Base-by-base conservation (phyloP, 1,284 basidiomycete species). In the Apiotrichum laibachii region DNA sequence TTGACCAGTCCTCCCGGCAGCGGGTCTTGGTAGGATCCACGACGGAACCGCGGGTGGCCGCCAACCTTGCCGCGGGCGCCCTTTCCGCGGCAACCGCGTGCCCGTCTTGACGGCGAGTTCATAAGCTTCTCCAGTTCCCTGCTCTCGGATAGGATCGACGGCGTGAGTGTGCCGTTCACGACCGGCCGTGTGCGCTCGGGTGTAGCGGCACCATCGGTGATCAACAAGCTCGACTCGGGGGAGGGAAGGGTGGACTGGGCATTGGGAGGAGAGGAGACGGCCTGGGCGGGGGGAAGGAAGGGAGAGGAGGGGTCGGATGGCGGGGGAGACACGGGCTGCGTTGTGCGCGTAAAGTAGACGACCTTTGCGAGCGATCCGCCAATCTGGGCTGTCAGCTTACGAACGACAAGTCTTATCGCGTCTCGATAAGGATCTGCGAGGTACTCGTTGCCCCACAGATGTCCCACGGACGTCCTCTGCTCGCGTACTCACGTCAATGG, bases 301-400 rank as follows among this genome's bases (percentile, higher is more conserved):
- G 73, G 72, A 15, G 74, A 72, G 6, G 68, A 71, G 37, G 67
- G 68, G 68, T 66, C 49, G 62, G 75, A 63, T 56, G 66, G 53
- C 70, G 82, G 69, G 15, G 69, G 73, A 1, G 68, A 55, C 7
- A 72, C 61, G n/a, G 72, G 72, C 11, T 65, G 55, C 10, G 88
- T 85, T 18, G 91, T 92, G 45, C 93, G 88, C 55, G 92, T 96
- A 77, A 99, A 99, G 81, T 98, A 99, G 69, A 98, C 92, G 57
- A 99, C 91, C 79, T 99, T 99, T 62, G 95, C 95, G 15, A 99
- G 82, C 6, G 94, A 98, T 39, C 95, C 95, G 42, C 96, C 95
- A 71, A 99, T 88, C 92, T 96, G 72, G 16, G 34, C 5, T 31
- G 19, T 57, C 31, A 57, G 56, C 11, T 15, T n/a, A 3, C n/a